Conservation (phyloP, 2,329 filamentous ascomycete genomes). For the Ceratocystiopsis minuta region DNA sequence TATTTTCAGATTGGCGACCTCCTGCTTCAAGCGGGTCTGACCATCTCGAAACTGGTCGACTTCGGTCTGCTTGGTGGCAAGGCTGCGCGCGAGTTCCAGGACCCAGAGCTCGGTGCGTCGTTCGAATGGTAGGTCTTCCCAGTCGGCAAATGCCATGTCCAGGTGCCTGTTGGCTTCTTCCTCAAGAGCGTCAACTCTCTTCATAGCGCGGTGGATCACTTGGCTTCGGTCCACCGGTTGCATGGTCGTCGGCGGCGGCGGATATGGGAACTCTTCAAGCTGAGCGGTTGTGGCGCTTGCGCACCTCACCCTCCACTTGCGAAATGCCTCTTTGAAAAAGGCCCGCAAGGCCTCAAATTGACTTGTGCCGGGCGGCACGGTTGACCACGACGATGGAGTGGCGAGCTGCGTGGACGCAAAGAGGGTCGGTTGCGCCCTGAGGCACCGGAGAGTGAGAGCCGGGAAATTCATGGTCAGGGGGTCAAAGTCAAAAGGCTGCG, state of each 20-base stretch:
- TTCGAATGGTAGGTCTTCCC: slow-evolving; percentile 44
- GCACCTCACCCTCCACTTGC: slow-evolving; percentile 41
- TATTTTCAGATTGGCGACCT: slow-evolving; percentile 35
- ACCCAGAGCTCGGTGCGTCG: slow-evolving; percentile 42
- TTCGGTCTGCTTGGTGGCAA: slow-evolving; percentile 39
- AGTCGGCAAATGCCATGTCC: slow-evolving; percentile 58
- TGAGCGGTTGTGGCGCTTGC: slow-evolving; percentile 29
- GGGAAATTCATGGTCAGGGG: slow-evolving; percentile 74
- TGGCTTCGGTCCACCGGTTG: no score
- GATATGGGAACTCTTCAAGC: slow-evolving; percentile 32
- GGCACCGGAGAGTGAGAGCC: slow-evolving; percentile 61
- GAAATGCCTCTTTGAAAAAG: slow-evolving; percentile 50
- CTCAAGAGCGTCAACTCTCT: slow-evolving; percentile 40
- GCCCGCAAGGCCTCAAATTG: slow-evolving; percentile 55
- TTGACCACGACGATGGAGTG: slow-evolving; percentile 63
- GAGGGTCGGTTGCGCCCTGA: slow-evolving; percentile 64
- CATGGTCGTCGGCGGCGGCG: slow-evolving; percentile 20
- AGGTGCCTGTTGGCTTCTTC: slow-evolving; percentile 57
- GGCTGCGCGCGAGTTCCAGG: slow-evolving; percentile 40
- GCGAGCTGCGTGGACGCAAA: slow-evolving; percentile 68
- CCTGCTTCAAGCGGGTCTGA: slow-evolving; percentile 34
- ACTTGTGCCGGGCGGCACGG: slow-evolving; percentile 53
- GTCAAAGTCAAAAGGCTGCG: slow-evolving; percentile 59
- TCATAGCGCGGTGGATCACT: no score
- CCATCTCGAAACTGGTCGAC: slow-evolving; percentile 30